Evolutionary conservation across 495 filamentous ascomycete species (phyloP), one percentile per base, ranked within the genome.

Genomic region (Annulohypoxylon nitens): DNA sequence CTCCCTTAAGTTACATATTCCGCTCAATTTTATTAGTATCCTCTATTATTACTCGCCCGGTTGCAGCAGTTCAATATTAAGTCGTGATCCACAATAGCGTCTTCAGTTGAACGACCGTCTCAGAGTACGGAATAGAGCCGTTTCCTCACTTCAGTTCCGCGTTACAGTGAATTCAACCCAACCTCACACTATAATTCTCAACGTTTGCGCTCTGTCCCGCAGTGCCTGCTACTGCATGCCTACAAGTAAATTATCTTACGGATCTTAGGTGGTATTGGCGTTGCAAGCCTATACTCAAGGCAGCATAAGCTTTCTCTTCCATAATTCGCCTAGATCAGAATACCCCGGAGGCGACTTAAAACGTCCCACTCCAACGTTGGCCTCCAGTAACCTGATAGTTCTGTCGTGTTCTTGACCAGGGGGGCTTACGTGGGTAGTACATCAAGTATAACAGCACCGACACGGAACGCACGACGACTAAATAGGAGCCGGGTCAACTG

Each of bases 401-500:
- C 61, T 71, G 48, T 71, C 64, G 69, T 62, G 50, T 71, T 67
- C 67, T 72, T 34, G 39, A 71, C 61, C 51, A 64, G 69, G 60
- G 70, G 60, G 70, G 25, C 23, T 47, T 66, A 55, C 62, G 67
- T 70, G 62, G 67, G 72, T 70, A 61, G 62, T 67, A 67, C 72
- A 63, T 69, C 23, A 34, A 70, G 58, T 67, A 70, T 43, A 67
- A 74, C 62, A 69, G 57, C 16, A 70, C 50, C 66, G 66, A 54
- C 47, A 51, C 63, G 50, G 51, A 47, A 73, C 64, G 69, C 71
- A 70, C 37, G 34, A 66, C 64, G 64, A 70, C 62, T 54, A 67
- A 75, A 74, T 67, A 70, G 66, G 66, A 74, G 62, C 65, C 60
- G 30, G 14, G 61, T 66, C 25, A 69, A 69, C 61, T 59, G 50